phyloP scores from a whole-genome alignment of 2,329 filamentous ascomycete genomes.

The Ceratocystis destructans region DNA sequence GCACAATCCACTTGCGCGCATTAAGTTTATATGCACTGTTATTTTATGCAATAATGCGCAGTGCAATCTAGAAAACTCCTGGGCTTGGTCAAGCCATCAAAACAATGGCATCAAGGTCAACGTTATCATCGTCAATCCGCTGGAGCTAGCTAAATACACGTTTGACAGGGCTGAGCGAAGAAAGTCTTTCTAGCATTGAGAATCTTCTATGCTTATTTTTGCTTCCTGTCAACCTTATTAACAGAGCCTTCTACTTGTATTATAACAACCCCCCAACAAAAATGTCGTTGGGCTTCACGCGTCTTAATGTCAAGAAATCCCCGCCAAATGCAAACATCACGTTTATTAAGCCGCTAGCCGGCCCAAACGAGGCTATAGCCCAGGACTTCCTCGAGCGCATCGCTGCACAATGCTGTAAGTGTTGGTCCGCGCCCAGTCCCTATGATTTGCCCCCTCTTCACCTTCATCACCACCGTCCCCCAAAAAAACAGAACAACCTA shows the following conservation, averaged over 20 bases:
- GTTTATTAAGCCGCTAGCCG: constrained; percentile 70
- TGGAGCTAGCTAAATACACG: too few species aligned
- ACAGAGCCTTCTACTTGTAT: neutral
- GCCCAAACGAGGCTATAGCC: constrained; percentile 46
- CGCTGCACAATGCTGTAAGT: constrained; percentile 60
- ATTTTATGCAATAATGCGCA: neutral
- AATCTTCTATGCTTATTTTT: too few species aligned
- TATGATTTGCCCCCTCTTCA: neutral
- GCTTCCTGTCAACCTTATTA: too few species aligned
- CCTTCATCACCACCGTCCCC: neutral
- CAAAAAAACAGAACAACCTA: neutral
- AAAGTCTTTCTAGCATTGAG: too few species aligned
- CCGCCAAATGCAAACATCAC: constrained; percentile 66
- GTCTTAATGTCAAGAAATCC: constrained; percentile 60
- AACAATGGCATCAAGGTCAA: too few species aligned
- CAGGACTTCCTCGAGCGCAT: constrained; percentile 63
- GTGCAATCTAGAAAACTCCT: neutral
- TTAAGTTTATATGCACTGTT: neutral
- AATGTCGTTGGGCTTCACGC: constrained; percentile 68
- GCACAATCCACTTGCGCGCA: neutral
- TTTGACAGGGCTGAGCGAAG: too few species aligned
- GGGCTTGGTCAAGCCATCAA: neutral
- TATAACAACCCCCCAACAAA: constrained; percentile 16
- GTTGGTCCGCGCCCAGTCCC: neutral
- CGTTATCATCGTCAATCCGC: too few species aligned